A percentile compares a stretch with the other conserved stretches of the same genome.
phyloP scores from a whole-genome alignment of 2,329 filamentous ascomycete species.

The Pyrenochaeta sp. region DNA sequence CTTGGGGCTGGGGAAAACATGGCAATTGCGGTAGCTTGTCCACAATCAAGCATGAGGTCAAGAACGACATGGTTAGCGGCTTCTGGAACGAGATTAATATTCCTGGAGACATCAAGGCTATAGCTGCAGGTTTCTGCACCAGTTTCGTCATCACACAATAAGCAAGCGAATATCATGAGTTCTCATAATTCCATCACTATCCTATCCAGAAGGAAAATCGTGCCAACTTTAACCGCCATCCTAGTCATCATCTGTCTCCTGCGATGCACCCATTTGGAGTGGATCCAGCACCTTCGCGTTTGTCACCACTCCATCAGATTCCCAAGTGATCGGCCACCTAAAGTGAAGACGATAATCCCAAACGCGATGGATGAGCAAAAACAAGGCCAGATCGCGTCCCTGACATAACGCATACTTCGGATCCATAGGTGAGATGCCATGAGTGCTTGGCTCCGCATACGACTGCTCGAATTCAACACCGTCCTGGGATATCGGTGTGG shows the following conservation, averaged over 20 bases:
- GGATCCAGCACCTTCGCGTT: neutral
- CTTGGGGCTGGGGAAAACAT: constrained; percentile 98
- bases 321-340: constrained; percentile 14
- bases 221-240: too few relatives aligned
- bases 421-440: neutral
- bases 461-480: constrained; percentile 18
- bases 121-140: constrained; percentile 38
- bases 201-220: neutral
- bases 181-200: neutral
- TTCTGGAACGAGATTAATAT: constrained; percentile 39
- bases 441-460: neutral
- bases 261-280: neutral
- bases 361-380: constrained; percentile 11
- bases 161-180: neutral
- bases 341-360: constrained; percentile 18
- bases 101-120: constrained; percentile 25
- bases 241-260: neutral
- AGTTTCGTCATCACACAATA: constrained; percentile 33
- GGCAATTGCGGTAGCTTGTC: constrained; percentile 79
- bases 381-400: neutral
- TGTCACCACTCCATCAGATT: constrained; percentile 15
- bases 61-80: constrained; percentile 38
- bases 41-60: constrained; percentile 13
- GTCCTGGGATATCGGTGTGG: constrained; percentile 8
- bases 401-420: neutral